phyloP scores from a whole-genome alignment of 768 basidiomycete genomes.

The Suillus hirtellus region DNA sequence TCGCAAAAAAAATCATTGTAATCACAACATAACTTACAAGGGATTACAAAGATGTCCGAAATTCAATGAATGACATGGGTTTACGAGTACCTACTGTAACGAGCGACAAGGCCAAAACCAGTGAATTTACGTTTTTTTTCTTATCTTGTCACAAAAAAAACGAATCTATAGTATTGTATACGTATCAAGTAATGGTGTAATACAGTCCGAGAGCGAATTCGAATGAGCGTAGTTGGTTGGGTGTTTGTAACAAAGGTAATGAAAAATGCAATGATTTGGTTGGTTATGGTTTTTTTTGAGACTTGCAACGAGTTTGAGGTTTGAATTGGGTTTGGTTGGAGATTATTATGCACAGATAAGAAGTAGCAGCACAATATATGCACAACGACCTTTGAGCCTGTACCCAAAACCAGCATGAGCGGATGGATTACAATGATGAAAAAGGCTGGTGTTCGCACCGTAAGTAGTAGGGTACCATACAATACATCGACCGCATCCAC shows the following conservation, averaged over 20 bases:
- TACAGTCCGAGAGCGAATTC: not conserved
- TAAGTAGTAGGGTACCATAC: slow-evolving; percentile 50
- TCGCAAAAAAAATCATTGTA: not conserved
- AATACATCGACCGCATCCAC: slow-evolving; percentile 44
- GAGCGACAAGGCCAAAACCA: not conserved
- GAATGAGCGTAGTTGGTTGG: not conserved
- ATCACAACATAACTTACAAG: not conserved
- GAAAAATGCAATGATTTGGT: slow-evolving; percentile 8
- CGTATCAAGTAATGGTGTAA: not conserved
- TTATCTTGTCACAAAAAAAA: too few species aligned
- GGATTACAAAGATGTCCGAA: not conserved
- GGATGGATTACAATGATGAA: slow-evolving; percentile 22
- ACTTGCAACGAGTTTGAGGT: slow-evolving; percentile 4
- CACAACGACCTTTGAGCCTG: not conserved
- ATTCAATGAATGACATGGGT: not conserved
- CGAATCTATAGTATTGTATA: not conserved
- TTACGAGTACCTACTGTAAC: not conserved
- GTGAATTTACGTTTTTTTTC: not conserved
- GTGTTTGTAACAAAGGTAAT: not conserved
- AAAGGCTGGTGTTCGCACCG: slow-evolving; percentile 38
- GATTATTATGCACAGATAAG: not conserved
- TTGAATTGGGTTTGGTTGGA: not conserved
- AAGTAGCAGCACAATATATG: not conserved
- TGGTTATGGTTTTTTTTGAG: slow-evolving; percentile 11
- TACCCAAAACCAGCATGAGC: slow-evolving; percentile 21